Base-by-base conservation (phyloP, 371 early-diverging fungal genomes). In the Rhizopus arrhizus region DNA sequence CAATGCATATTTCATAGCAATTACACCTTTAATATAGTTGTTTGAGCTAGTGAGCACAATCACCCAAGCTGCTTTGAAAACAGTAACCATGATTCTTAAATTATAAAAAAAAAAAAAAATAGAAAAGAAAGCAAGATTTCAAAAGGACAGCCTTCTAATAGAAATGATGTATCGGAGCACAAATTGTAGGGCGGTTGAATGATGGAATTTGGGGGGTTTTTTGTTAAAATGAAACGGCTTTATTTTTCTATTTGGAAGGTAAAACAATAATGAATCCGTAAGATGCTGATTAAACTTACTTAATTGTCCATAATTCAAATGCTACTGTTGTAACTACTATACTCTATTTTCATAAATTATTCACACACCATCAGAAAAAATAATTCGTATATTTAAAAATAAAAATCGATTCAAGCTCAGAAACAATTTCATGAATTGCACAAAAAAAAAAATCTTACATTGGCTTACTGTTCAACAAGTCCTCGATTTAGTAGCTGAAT, bases 11-110 rank as follows among this genome's bases (percentile, higher is more conserved):
- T 86, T 88, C 22, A 95, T 78, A 9, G 91, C 87, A 10, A 90
- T 71, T 0, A 94, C 92, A 4, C 95, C 96, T 51, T 86, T 84
- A 13, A 91, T 85, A 62, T 96, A 96, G 8, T 73, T 65, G 65
- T 89, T 72, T 9, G 62, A 83, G 61, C 80, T 87, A 43, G 91
- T 90, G 16, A 90, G 80, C 9, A 90, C 81, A 13, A 90, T 86
- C 36, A 78, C 83, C 75, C 77, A 91, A 9, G 91, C 91, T 16
- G 52, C 59, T 29, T 68, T 58, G 16, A 32, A 28, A 28, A 10
- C 4, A 3, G 55, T 43, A 15, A 62, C 62, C 66, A 66, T 66
- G 2, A 10, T 35, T 32, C 6, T 48, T 29, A 48, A 48, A 48
- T 2, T n/a, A 38, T n/a, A 53, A 36, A 9, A 36, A 36, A 22